These are phyloP conservation scores for Chlamydomonas sp. DNA, from an alignment of 139 green algal species.

Conservation along the genomic window DNA sequence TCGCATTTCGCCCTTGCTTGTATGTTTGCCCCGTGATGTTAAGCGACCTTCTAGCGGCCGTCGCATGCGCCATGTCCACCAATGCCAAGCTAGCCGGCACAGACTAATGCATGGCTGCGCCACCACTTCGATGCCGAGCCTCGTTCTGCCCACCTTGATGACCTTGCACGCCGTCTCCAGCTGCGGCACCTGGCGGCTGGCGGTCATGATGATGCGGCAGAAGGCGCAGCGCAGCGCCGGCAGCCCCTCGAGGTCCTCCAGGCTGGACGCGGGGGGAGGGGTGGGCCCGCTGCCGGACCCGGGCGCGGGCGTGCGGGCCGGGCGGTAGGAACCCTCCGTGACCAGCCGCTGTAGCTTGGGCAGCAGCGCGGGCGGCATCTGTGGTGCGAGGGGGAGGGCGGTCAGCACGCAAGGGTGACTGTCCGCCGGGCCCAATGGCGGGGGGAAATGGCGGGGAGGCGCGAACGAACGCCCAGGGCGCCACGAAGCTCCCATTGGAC, in stretches of 20 bases:
- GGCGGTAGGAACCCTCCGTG: slow-evolving; percentile 16
- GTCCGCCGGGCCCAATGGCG: neutral
- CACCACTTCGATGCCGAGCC: too few relatives aligned
- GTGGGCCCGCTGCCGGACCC: neutral
- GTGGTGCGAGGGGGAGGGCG: neutral
- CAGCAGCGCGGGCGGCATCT: slow-evolving; percentile 17
- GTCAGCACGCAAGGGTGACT: neutral
- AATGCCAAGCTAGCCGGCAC: too few relatives aligned
- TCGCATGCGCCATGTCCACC: too few relatives aligned
- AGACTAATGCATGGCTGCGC: too few relatives aligned
- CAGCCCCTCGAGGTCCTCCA: slow-evolving; percentile 17
- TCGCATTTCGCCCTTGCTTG: too few relatives aligned
- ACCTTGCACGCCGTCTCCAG: neutral
- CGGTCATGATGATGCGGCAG: slow-evolving; percentile 43
- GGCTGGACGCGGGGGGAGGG: too few relatives aligned
- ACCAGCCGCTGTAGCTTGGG: slow-evolving; percentile 13
- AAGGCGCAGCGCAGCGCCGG: neutral
- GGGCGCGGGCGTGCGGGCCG: neutral
- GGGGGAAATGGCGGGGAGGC: neutral
- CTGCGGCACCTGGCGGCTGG: slow-evolving; percentile 16
- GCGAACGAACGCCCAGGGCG: neutral
- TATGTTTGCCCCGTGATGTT: too few relatives aligned
- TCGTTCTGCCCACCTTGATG: slow-evolving; percentile 14
- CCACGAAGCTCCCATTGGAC: neutral
- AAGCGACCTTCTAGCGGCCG: too few relatives aligned